These are phyloP conservation scores for Zygnema cylindricum DNA, from an alignment of 139 green algal genomes.

Conservation along the genomic window DNA sequence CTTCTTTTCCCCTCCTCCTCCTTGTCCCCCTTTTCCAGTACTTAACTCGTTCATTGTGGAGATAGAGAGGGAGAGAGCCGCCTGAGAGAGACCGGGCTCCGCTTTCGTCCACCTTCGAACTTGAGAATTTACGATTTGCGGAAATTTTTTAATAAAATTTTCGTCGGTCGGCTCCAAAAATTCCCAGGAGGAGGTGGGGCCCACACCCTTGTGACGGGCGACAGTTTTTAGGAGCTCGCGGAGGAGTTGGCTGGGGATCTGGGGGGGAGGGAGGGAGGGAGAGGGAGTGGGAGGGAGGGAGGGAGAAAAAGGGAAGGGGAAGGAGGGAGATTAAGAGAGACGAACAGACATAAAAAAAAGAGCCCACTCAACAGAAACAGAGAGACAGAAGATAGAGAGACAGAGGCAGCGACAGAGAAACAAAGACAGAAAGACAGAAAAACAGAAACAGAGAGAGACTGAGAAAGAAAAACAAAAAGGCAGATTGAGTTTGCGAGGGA, in stretches of 20 bases:
- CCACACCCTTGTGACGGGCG: slow-evolving; percentile 14
- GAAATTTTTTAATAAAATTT: slow-evolving; percentile 38
- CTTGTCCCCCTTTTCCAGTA: neutral
- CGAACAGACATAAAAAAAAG: too few species aligned
- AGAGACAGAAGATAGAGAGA: neutral
- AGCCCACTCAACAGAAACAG: neutral
- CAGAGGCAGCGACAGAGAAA: neutral
- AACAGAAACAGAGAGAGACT: neutral
- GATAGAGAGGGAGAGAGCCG: slow-evolving; percentile 20
- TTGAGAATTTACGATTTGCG: slow-evolving; percentile 33
- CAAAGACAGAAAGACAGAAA: neutral
- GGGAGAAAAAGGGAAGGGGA: neutral
- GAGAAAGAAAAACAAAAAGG: slow-evolving; percentile 6
- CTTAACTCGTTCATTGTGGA: slow-evolving; percentile 10
- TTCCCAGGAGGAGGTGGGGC: slow-evolving; percentile 17
- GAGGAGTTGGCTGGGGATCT: slow-evolving; percentile 48
- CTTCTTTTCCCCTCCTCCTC: neutral
- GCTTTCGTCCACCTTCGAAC: slow-evolving; percentile 24
- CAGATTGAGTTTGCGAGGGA: too few species aligned
- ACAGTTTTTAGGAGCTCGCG: slow-evolving; percentile 28
- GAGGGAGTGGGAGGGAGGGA: neutral
- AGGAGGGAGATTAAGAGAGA: neutral
- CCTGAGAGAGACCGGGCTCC: slow-evolving; percentile 30
- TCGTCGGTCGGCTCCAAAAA: slow-evolving; percentile 51
- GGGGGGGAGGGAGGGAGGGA: neutral